Evolutionary conservation across 768 basidiomycete species (phyloP), one percentile per base, ranked within the genome.

Genomic region (Hirschioporus abietinus): DNA sequence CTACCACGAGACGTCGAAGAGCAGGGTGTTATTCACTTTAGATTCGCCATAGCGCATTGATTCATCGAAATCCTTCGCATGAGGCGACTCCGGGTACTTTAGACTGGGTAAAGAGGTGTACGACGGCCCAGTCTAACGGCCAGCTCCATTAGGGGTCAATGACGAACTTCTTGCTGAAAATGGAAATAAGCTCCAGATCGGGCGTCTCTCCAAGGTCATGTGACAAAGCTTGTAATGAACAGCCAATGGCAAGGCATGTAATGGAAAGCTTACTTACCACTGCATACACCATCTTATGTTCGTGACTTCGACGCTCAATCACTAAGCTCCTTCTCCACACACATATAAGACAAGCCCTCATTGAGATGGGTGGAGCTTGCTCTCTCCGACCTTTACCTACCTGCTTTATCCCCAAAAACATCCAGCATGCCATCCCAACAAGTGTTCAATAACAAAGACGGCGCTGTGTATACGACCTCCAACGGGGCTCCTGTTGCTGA

Each of bases 381-480:
- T 2, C 30, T 34, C 60, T 23, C 25, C 23, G 12, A 18, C 60
- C 60, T 24, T 7, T 23, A 15, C 60, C 30, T 61, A 25, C 60
- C 42, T 52, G 12, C 60, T 61, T 23, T 15, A 8, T 30, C 30
- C 2, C 30, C 30, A 30, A 30, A 30, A 61, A 4, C 2, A 24
- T 30, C 42, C 66, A 69, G 30, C 35, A 92, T 92, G 91, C 84
- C 91, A 70, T 84, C 90, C 69, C 70, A 83, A 66, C 83, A 87
- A 75, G 84, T 89, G 61, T 78, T 82, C 73, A 76, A 79, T 36
- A 71, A 72, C 58, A 83, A 81, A 69, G 87, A 89, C 77, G 79
- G 80, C 68, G 85, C 87, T 23, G 71, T 83, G 66, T 96, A 95
- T 84, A 95, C 93, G 72, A 92, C 92, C 65, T 93, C 92, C 64